phyloP scores from a whole-genome alignment of 257 asterid species.

The Lithospermum erythrorhizon region DNA sequence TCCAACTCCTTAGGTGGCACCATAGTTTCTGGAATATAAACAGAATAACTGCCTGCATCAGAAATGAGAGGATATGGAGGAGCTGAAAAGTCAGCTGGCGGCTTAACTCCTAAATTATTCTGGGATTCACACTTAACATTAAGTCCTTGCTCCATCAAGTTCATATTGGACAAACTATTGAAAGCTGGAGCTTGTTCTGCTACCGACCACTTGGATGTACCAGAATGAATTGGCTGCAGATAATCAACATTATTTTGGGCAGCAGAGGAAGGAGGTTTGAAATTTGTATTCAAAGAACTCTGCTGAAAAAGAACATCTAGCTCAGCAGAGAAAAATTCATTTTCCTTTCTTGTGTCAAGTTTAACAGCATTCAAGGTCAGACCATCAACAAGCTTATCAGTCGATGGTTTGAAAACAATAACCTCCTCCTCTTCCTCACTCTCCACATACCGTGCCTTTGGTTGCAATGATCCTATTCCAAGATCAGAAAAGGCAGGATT shows the following conservation, averaged over 20 bases:
- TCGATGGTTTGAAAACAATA: constrained; percentile 59
- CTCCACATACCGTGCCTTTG: constrained; percentile 30
- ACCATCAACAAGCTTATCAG: constrained; percentile 38
- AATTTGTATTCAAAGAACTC: constrained; percentile 19
- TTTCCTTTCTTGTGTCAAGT: constrained; percentile 22
- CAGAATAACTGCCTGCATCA: constrained; percentile 18
- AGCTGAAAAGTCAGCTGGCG: constrained; percentile 31
- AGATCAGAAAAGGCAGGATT: constrained; percentile 17
- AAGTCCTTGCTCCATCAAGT: constrained; percentile 36
- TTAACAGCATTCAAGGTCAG: constrained; percentile 23
- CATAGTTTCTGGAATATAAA: constrained; percentile 26
- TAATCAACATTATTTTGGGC: constrained; percentile 24
- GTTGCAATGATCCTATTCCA: constrained; percentile 17
- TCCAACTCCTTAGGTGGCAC: constrained; percentile 27
- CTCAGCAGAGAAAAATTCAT: constrained; percentile 24
- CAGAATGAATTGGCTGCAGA: constrained; percentile 29
- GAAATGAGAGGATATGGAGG: constrained; percentile 34
- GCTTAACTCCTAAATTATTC: constrained; percentile 32
- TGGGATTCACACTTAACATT: constrained; percentile 28
- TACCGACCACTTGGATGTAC: constrained; percentile 29
- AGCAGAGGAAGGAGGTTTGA: constrained; percentile 17
- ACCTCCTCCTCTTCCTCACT: constrained; percentile 67
- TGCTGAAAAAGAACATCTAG: constrained; percentile 27
- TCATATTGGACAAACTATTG: constrained; percentile 37
- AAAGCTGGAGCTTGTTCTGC: constrained; percentile 24